phyloP scores from a whole-genome alignment of 2,329 filamentous ascomycete genomes.

The Ramichloridium luteum region DNA sequence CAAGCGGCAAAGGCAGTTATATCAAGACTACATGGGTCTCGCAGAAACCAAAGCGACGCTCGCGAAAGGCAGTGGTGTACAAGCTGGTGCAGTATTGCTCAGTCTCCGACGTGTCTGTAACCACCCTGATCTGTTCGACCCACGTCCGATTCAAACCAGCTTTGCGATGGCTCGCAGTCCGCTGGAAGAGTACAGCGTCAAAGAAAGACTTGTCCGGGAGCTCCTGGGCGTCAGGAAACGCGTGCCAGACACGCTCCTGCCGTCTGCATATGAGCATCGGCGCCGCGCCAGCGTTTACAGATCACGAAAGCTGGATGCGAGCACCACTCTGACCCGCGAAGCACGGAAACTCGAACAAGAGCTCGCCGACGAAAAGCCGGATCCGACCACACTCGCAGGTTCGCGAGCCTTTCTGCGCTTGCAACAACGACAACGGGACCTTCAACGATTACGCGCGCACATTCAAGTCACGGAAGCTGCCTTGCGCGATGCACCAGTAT shows the following conservation, averaged over 20 bases:
- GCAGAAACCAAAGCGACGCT: slow-evolving; percentile 81
- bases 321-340: slow-evolving; percentile 12
- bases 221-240: slow-evolving; percentile 22
- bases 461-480: slow-evolving; percentile 17
- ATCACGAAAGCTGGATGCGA: slow-evolving; percentile 15
- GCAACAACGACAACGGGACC: slow-evolving; percentile 13
- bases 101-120: slow-evolving; percentile 97
- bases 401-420: slow-evolving; percentile 17
- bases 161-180: slow-evolving; percentile 72
- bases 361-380: slow-evolving; percentile 10
- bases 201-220: slow-evolving; percentile 57
- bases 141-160: slow-evolving; percentile 90
- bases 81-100: slow-evolving; percentile 97
- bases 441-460: slow-evolving; percentile 18
- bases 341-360: slow-evolving; percentile 12
- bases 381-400: slow-evolving; percentile 17
- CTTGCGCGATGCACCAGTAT: slow-evolving; percentile 14
- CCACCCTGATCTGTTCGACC: slow-evolving; percentile 92
- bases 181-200: slow-evolving; percentile 58
- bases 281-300: slow-evolving; percentile 11
- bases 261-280: slow-evolving; percentile 13
- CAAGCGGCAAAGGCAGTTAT: slow-evolving; percentile 87
- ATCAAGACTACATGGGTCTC: slow-evolving; percentile 89
- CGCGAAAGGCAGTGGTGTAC: slow-evolving; percentile 87
- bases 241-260: slow-evolving; percentile 9